Base-by-base conservation (phyloP, 2,329 filamentous ascomycete species). In the Colletotrichum aenigma region DNA sequence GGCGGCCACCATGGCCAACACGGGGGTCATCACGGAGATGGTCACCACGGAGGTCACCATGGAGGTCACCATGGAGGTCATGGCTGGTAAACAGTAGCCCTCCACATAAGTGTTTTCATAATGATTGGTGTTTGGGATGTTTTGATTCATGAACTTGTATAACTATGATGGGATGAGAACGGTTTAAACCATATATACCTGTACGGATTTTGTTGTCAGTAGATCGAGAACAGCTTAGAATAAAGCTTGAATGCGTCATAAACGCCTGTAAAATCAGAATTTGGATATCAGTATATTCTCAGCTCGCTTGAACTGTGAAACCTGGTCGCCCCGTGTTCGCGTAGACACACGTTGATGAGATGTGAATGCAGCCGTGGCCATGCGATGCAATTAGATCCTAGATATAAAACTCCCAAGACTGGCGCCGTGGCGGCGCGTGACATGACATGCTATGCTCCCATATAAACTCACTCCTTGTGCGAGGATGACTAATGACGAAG, bases 301-400 rank as follows among this genome's bases (percentile, higher is more conserved):
- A 66, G 16, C 34, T 55, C 48, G 24, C 24, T 55, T 5, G 24
- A 48, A 13, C 12, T 15, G 15, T 30, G 18, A 48, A n/a, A 48
- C 0, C 18, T 2, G 21, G 12, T 21, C 15, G 30, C 38, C 43
- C 32, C 18, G 26, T 43, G 61, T 30, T 30, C 5, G 18, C 18
- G 18, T 52, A 10, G n/a, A 21, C 10, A 52, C 10, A 21, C 8
- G 21, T 0, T 3, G 24, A 21, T 61, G 52, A 21, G 10, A 62
- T 66, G 43, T 7, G 38, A 71, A 62, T 66, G 60, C 21, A 24
- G 60, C 60, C 61, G 16, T 10, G 6, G 67, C 72, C 61, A 66
- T 75, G 68, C 72, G 38, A 75, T 71, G 72, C 61, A 26, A 52
- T 21, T 66, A 24, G 32, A 66, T 61, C 36, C 61, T 61, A 61